Percentiles rank a stretch among this genome's conserved stretches.
Conservation (phyloP, 2,329 filamentous ascomycete genomes). For the Aspergillus sp. region DNA sequence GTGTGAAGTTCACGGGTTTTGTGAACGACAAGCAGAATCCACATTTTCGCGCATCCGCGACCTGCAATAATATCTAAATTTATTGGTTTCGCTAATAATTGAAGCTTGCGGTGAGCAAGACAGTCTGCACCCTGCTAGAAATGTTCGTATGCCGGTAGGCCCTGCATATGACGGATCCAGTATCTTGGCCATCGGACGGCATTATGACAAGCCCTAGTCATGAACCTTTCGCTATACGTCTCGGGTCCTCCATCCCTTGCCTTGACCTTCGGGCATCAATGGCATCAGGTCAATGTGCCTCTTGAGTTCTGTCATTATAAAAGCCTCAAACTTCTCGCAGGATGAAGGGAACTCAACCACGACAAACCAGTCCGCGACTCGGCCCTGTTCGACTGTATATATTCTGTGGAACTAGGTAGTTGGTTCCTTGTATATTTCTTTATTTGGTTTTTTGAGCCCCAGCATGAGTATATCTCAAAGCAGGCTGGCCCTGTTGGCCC, state of each 20-base stretch:
- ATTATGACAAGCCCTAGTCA: background rate
- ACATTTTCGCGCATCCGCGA: background rate
- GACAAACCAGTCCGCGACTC: background rate
- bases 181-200: background rate
- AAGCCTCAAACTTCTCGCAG: background rate
- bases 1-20: background rate
- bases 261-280: background rate
- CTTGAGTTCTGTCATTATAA: background rate
- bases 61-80: background rate
- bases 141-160: background rate
- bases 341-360: background rate
- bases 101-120: background rate
- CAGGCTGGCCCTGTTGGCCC: constrained; percentile 7
- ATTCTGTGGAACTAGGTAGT: background rate
- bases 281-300: background rate
- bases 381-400: background rate
- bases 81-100: background rate
- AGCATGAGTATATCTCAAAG: constrained; percentile 4
- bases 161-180: background rate
- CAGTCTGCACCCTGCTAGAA: background rate
- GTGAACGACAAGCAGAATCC: background rate
- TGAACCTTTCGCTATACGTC: background rate
- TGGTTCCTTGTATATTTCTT: background rate
- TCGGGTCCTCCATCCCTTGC: background rate
- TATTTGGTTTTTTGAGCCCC: background rate